phyloP scores from a whole-genome alignment of 352 stramenopile genomes.

The Globisporangium solare region DNA sequence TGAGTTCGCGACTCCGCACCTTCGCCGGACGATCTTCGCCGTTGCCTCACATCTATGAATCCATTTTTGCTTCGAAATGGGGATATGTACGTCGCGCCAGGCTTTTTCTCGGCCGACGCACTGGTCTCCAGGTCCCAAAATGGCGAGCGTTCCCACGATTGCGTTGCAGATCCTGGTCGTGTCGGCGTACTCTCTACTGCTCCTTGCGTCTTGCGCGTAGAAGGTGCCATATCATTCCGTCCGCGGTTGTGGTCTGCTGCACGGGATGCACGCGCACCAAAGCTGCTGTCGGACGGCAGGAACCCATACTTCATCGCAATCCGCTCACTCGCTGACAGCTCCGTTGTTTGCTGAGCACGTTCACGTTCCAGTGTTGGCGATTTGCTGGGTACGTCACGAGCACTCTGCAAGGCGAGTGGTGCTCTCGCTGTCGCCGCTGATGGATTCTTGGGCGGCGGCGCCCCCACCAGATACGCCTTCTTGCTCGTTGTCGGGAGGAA shows the following conservation, averaged over 20 bases:
- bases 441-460: not conserved
- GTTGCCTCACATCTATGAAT: conserved; percentile 25
- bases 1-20: not conserved
- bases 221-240: not conserved
- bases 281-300: conserved; percentile 11
- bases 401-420: not conserved
- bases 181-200: not conserved
- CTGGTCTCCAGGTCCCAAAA: conserved; percentile 13
- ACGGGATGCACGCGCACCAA: not conserved
- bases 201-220: not conserved
- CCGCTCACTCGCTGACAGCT: conserved; percentile 36
- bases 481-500: conserved; percentile 25
- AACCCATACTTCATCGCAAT: conserved; percentile 69
- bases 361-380: not conserved
- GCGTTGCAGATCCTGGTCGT: not conserved
- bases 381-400: not conserved
- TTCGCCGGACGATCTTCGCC: conserved; percentile 11
- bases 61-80: conserved; percentile 38
- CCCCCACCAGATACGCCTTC: not conserved
- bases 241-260: not conserved
- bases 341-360: conserved; percentile 6
- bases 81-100: conserved; percentile 38
- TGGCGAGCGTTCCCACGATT: conserved; percentile 1
- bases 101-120: conserved; percentile 15
- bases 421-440: not conserved